phyloP scores from a whole-genome alignment of 1,139 yeast genomes.

The Taphrina pruni region DNA sequence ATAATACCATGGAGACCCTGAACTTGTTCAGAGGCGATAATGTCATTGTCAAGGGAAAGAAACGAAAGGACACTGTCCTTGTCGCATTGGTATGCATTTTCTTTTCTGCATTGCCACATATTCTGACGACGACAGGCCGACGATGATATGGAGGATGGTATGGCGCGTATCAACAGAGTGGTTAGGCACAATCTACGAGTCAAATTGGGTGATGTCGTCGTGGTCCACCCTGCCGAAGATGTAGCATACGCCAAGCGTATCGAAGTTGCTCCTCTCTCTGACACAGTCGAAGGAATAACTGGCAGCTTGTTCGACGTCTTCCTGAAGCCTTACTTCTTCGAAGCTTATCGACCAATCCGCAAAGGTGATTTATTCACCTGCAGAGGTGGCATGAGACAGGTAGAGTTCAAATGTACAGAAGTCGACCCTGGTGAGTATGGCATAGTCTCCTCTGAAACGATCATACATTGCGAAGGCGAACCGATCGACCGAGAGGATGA shows the following conservation, averaged over 20 bases:
- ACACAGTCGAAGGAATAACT: conserved; percentile 96
- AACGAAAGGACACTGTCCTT: conserved; percentile 96
- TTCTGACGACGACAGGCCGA: conserved; percentile 57
- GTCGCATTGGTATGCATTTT: conserved; percentile 64
- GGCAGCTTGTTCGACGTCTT: conserved; percentile 97
- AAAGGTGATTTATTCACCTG: conserved; percentile 96
- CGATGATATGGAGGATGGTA: conserved; percentile 96
- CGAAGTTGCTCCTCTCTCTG: conserved; percentile 96
- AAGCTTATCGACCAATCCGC: conserved; percentile 98
- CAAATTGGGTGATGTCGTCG: conserved; percentile 87
- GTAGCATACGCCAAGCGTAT: conserved; percentile 84
- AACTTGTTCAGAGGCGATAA: conserved; percentile 98
- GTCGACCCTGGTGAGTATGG: conserved; percentile 98
- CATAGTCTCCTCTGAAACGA: conserved; percentile 97
- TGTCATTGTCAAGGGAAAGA: conserved; percentile 95
- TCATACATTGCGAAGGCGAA: conserved; percentile 98
- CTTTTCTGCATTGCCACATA: not conserved
- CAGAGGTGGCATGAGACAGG: conserved; percentile 99
- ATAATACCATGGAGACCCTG: conserved; percentile 91
- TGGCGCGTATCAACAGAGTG: conserved; percentile 91
- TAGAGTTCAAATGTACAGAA: conserved; percentile 96
- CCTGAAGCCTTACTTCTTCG: conserved; percentile 96
- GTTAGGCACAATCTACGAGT: conserved; percentile 94
- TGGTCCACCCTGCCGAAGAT: conserved; percentile 96
- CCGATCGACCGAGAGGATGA: conserved; percentile 99